phyloP scores from a whole-genome alignment of 257 asterid genomes.

The Solanum sitiens region DNA sequence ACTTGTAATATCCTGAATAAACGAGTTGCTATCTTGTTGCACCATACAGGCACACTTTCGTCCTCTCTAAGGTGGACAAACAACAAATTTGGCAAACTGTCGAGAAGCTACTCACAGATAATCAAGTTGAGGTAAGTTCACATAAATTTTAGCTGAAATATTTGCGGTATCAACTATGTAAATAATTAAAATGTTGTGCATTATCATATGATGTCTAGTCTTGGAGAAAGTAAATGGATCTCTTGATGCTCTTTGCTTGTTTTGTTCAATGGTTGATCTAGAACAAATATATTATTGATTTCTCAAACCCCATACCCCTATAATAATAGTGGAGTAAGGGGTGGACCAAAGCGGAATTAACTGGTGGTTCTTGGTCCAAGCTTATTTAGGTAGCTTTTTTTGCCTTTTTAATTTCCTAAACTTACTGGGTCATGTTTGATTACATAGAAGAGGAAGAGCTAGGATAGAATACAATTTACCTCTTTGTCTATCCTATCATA shows the following conservation, averaged over 20 bases:
- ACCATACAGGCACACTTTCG: conserved; percentile 67
- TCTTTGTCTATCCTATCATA: not conserved
- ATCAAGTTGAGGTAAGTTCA: conserved; percentile 81
- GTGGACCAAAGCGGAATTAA: not conserved
- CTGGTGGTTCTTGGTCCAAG: not conserved
- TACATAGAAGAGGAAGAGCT: not conserved
- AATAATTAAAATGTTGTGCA: not conserved
- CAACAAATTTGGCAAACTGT: conserved; percentile 79
- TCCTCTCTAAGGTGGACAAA: conserved; percentile 58
- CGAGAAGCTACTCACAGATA: conserved; percentile 76
- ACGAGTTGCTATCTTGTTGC: not conserved
- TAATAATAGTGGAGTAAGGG: not conserved
- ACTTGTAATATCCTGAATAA: not conserved
- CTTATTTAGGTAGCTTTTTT: not conserved
- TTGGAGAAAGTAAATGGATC: not conserved
- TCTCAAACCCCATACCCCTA: not conserved
- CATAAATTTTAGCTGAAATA: not conserved
- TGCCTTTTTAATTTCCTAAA: not conserved
- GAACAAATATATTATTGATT: not conserved
- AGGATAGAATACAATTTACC: not conserved
- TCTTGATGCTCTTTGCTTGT: not conserved
- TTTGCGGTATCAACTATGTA: not conserved
- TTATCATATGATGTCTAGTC: not conserved
- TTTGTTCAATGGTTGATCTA: not conserved
- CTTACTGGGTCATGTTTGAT: not conserved